Evolutionary conservation across 2,329 filamentous ascomycete genomes (phyloP).

Genomic region (Penicillium verrucosum): DNA sequence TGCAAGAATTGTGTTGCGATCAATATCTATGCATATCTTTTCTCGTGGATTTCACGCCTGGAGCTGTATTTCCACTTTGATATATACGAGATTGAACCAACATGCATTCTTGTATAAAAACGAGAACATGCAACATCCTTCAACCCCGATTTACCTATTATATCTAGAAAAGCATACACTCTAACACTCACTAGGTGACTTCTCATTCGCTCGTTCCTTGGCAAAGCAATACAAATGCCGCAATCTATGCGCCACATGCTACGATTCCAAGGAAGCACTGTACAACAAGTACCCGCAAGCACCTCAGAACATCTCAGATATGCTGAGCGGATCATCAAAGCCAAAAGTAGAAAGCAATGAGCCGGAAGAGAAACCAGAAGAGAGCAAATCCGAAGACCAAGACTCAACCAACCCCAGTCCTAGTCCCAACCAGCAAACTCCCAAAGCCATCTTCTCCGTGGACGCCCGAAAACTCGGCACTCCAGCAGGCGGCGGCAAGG

Average conservation of each 20-base stretch:
- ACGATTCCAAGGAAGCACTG: conserved; percentile 50
- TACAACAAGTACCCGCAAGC: conserved; percentile 72
- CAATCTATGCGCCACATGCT: conserved; percentile 44
- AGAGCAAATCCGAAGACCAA: not conserved
- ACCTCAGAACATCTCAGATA: conserved; percentile 54
- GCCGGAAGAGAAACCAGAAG: not conserved
- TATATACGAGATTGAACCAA: not conserved
- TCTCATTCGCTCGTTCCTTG: conserved; percentile 48
- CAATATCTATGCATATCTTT: not conserved
- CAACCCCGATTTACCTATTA: not conserved
- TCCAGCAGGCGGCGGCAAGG: conserved; percentile 39
- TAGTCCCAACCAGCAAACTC: not conserved
- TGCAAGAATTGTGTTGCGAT: not conserved
- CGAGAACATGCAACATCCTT: not conserved
- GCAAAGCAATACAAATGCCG: conserved; percentile 41
- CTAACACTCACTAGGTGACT: conserved; percentile 29
- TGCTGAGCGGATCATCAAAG: conserved; percentile 23
- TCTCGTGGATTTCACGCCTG: not conserved
- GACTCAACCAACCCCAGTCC: not conserved
- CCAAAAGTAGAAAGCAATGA: not conserved
- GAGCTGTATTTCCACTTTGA: not conserved
- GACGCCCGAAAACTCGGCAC: conserved; percentile 44
- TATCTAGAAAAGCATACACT: not conserved
- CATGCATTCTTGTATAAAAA: not conserved
- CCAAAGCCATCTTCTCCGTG: conserved; percentile 42